Base-by-base conservation (phyloP, 1,139 yeast genomes). In the Sporopachydermia cereana region DNA sequence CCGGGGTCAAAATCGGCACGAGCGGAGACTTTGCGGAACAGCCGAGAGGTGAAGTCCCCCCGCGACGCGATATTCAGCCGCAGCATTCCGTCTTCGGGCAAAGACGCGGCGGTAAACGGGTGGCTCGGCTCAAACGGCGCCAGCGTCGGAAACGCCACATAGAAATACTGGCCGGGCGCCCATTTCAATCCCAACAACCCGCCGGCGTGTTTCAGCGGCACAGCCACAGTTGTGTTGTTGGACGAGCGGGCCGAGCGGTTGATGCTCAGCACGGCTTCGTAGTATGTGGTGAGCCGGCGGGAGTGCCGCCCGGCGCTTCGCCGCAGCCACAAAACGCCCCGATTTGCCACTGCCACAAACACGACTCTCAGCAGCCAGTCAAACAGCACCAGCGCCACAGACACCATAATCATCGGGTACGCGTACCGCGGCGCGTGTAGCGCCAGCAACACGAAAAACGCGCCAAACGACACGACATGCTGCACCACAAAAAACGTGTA, bases 111-210 rank as follows among this genome's bases (percentile, higher is more conserved):
- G 3, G 57, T 51, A 43, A 54, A 54, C 2, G 57, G 57, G 41
- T 54, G 57, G 2, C 55, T 42, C 30, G 45, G 50, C n/a, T 43
- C 39, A 34, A n/a, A n/a, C 2, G 49, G 45, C 3, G 50, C 47
- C 9, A 47, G 16, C 3, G 52, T 45, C 24, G 56, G 56, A 20
- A 54, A 46, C n/a, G 46, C 24, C 9, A 54, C 47, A 22, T 44
- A 44, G 16, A 48, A 44, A 41, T 43, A 50, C 21, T 54, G 57
- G n/a, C 57, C 57, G 2, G 57, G 52, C 7, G 20, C 20, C 52
- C 52, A 49, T 2, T 36, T 34, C 7, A 39, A 30, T 14, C 47
- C 18, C 2, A 44, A 23, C 5, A 17, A 20, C 29, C 12, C 43
- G 36, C 9, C 9, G 7, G 21, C 46, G 46, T 23, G 46, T 43